Evolutionary conservation across 768 basidiomycete species (phyloP).

Genomic region (Gyrodon lividus): DNA sequence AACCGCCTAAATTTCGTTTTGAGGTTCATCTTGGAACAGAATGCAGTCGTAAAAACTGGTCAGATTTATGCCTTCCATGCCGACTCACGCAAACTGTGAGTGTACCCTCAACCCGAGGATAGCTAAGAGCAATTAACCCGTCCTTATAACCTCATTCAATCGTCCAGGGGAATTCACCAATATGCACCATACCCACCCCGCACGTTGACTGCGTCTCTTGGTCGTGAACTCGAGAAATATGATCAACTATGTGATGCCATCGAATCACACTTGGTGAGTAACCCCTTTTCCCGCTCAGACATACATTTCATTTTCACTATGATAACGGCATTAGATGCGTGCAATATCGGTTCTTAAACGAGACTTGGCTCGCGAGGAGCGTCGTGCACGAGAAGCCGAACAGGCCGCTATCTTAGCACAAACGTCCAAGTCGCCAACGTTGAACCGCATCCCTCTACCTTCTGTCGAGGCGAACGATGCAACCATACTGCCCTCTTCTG

Average conservation of each 20-base stretch:
- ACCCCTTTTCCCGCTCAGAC: background rate
- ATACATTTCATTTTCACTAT: background rate
- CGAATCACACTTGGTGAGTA: constrained; percentile 65
- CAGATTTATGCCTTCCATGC: constrained; percentile 71
- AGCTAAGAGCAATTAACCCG: background rate
- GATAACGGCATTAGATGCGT: constrained; percentile 48
- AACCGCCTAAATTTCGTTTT: background rate
- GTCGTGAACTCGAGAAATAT: constrained; percentile 74
- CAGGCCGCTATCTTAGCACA: constrained; percentile 39
- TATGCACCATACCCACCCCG: constrained; percentile 62
- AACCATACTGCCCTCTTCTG: constrained; percentile 25
- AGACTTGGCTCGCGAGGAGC: constrained; percentile 63
- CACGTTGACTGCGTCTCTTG: constrained; percentile 61
- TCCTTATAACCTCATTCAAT: background rate
- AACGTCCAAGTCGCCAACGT: constrained; percentile 24
- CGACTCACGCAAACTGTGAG: constrained; percentile 64
- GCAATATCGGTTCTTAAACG: constrained; percentile 72
- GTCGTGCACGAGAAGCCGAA: constrained; percentile 46
- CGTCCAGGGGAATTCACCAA: constrained; percentile 52
- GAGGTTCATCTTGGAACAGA: constrained; percentile 33
- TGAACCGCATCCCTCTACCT: constrained; percentile 24
- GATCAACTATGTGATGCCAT: constrained; percentile 79
- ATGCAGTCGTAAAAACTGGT: constrained; percentile 66
- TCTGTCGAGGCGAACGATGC: constrained; percentile 18
- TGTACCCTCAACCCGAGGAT: background rate